Base-by-base conservation (phyloP, 768 basidiomycete species). In the Suillus ampliporus region DNA sequence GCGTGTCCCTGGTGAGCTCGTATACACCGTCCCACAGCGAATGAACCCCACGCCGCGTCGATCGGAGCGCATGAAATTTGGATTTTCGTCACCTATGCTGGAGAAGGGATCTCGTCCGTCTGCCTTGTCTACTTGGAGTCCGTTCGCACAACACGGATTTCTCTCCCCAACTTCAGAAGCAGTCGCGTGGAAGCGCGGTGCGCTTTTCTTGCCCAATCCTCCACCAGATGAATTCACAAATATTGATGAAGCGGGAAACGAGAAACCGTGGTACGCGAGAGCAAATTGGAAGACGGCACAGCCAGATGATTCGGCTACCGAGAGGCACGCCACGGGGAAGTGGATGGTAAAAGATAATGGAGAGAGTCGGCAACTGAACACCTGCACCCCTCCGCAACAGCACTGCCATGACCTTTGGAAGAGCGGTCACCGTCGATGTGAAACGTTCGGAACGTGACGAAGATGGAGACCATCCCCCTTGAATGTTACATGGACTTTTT, bases 131-230 rank as follows among this genome's bases (percentile, higher is more conserved):
- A 23, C 38, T 40, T 56, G 54, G 38, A 40, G 54, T 19, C 38
- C 54, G 54, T 56, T 56, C 17, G 19, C 38, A 40, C 34, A n/a
- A 21, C 52, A 15, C 52, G 15, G 23, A 38, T 54, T 37, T 23
- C 21, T 17, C 21, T 54, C 17, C 10, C 15, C 35, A 5, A 54
- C 37, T 38, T 19, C 21, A 11, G 53, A 54, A 17, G 46, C 68
- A 6, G 21, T 35, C 19, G 50, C 61, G 8, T 68, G 71, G 65
- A 40, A 60, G 15, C 62, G 65, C 0, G 64, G 69, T 2, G 63
- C 63, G 52, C 64, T 72, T 1, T 63, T 57, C 47, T 2, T 65
- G 7, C 23, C 63, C 6, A 65, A 71, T 46, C 60, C 57, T 15
- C 68, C 63, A 8, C 59, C 15, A n/a, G 61, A 57, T 3, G 70